Evolutionary conservation across 306 rosid species (phyloP), one percentile per base, ranked within the genome.

Genomic region (Vachellia pachyceras): DNA sequence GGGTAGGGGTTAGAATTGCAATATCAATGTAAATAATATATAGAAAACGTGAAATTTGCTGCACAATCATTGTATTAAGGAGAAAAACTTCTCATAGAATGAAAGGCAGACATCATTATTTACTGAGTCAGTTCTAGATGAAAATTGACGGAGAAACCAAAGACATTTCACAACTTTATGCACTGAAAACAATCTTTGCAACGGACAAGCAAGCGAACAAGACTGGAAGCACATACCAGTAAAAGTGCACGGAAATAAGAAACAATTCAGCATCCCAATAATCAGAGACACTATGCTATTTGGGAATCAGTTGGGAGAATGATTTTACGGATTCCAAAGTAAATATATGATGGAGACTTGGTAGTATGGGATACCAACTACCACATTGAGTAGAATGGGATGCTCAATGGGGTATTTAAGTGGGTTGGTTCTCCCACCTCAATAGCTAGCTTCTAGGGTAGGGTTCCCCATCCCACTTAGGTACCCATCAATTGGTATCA

Each of bases 1-100:
- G 20, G 73, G 39, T 64, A 20, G 1, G 29, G 13, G 57, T 84
- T 77, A 88, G 69, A 54, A 72, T 20, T 47, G 57, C 55, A 49
- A 54, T 10, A 42, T 67, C 60, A 6, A 46, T 22, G 44, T 5
- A 44, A 44, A 45, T 58, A 61, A 22, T 68, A 36, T 35, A 25
- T 33, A 60, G 41, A 79, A 36, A 70, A 35, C 39, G 36, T 18
- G 47, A 22, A 44, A 33, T 23, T 42, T 79, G 14, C 36, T 9
- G 63, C 5, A 33, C 42, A 17, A 52, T 54, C 35, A 73, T 6
- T 36, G 4, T 35, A 72, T 72, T 29, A 12, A 22, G 50, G 12
- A 3, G 10, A 3, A n/a, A 40, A 9, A 23, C 13, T 22, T 70
- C 75, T 70, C 58, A 10, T 10, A 70, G 37, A 70, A 12, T 23